Evolutionary conservation across 139 green algal species (phyloP).

Genomic region (Chlamydomonas incerta): DNA sequence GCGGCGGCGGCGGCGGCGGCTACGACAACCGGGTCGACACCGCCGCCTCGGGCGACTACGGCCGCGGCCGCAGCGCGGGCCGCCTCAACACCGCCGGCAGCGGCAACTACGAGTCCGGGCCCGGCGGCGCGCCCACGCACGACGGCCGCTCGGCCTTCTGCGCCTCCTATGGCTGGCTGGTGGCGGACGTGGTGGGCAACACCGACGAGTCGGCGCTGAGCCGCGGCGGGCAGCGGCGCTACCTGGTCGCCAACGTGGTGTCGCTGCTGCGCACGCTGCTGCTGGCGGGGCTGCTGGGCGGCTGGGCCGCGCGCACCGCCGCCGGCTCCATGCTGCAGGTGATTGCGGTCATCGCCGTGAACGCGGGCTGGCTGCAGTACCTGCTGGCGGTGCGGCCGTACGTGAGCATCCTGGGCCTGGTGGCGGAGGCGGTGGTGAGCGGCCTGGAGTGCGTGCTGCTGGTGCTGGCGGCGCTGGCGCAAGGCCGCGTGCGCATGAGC

Average conservation of each 20-base stretch:
- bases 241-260: conserved; percentile 15
- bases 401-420: not conserved
- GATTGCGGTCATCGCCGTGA: not conserved
- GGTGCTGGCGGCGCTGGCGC: not conserved
- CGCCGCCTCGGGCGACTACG: no score
- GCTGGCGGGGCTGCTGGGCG: not conserved
- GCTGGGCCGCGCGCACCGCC: not conserved
- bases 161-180: conserved; percentile 20
- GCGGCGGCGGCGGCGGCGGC: no score
- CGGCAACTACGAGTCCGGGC: not conserved
- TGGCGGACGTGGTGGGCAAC: conserved; percentile 9
- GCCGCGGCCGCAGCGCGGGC: not conserved
- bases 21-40: no score
- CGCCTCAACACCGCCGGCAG: no score
- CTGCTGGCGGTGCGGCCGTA: conserved; percentile 7
- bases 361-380: not conserved
- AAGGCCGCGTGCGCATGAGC: not conserved
- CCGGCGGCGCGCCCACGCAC: not conserved
- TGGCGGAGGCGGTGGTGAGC: not conserved
- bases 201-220: not conserved
- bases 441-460: not conserved
- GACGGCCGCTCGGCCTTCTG: not conserved
- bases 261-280: not conserved
- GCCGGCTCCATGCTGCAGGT: not conserved
- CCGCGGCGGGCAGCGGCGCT: not conserved